A percentile compares a stretch with the other conserved stretches of the same genome.
Conservation (phyloP, 331 rosid genomes). For the Arachis monticola region DNA sequence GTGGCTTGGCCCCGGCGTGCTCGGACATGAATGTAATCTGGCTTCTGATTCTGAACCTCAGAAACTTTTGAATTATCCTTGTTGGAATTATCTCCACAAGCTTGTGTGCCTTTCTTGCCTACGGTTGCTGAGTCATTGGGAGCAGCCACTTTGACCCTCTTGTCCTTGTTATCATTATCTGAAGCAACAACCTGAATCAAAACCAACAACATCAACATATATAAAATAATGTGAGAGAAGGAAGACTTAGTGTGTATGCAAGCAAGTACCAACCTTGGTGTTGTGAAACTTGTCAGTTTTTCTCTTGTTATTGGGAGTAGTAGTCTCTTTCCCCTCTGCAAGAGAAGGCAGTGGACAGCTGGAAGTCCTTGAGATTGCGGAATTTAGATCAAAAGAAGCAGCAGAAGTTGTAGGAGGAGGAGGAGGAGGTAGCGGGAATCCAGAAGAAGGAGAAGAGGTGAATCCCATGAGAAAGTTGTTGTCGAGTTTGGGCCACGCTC, state of each 20-base stretch:
- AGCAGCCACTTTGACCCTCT: constrained; percentile 57
- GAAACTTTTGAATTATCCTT: constrained; percentile 75
- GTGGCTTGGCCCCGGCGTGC: constrained; percentile 98
- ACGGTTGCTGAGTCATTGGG: constrained; percentile 43
- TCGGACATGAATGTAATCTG: constrained; percentile 89
- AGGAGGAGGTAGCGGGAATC: not conserved
- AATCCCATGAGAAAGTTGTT: not conserved
- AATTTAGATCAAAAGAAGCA: constrained; percentile 33
- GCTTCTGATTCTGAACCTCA: constrained; percentile 60
- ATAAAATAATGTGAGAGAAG: too few relatives aligned
- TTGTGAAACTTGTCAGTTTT: constrained; percentile 58
- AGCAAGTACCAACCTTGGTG: constrained; percentile 49
- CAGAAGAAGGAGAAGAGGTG: not conserved
- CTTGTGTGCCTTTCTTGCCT: constrained; percentile 45
- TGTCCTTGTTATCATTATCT: constrained; percentile 61
- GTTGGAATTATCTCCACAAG: constrained; percentile 60
- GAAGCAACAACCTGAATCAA: constrained; percentile 49
- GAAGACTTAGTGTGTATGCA: too few relatives aligned
- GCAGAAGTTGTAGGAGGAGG: not conserved
- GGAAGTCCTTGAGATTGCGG: constrained; percentile 58
- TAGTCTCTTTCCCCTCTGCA: constrained; percentile 38
- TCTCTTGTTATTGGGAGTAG: constrained; percentile 64
- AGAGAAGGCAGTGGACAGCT: constrained; percentile 64
- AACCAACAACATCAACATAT: not conserved
- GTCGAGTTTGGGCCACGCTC: constrained; percentile 14